Conservation (phyloP, 2,329 filamentous ascomycete genomes). For the Coniochaeta sp. region DNA sequence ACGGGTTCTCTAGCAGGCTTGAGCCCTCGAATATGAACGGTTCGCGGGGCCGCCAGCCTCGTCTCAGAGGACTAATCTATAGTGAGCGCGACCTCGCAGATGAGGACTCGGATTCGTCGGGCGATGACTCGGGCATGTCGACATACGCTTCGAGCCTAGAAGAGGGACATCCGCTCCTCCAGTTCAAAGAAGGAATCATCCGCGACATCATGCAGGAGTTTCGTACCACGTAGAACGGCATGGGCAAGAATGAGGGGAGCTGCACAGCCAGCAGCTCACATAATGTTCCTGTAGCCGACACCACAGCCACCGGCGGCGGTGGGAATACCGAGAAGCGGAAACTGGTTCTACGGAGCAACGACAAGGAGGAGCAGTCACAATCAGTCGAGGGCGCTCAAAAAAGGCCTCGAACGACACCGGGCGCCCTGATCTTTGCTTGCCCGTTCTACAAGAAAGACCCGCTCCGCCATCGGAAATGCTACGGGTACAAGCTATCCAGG, state of each 20-base stretch:
- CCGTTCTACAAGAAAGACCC: slow-evolving; percentile 5
- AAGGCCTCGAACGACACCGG: not conserved
- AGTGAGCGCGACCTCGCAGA: not conserved
- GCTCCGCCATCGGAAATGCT: not conserved
- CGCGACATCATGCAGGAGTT: not conserved
- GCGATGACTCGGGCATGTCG: not conserved
- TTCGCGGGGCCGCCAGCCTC: not conserved
- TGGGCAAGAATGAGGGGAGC: not conserved
- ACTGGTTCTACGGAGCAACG: not conserved
- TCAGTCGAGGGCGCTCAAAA: not conserved
- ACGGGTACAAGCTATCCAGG: not conserved
- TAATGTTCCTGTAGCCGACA: not conserved
- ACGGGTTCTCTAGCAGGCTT: too few species aligned
- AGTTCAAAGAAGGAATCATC: not conserved
- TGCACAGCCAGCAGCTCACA: not conserved
- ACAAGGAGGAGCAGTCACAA: not conserved
- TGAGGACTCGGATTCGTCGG: not conserved
- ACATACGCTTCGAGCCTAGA: not conserved
- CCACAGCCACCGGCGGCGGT: not conserved
- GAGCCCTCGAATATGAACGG: not conserved
- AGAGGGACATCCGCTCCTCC: not conserved
- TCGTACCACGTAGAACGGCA: not conserved
- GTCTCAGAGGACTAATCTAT: not conserved
- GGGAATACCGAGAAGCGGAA: too few species aligned
- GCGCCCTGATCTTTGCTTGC: not conserved